Conservation (phyloP, 352 stramenopile genomes). For the Porosira glacialis region DNA sequence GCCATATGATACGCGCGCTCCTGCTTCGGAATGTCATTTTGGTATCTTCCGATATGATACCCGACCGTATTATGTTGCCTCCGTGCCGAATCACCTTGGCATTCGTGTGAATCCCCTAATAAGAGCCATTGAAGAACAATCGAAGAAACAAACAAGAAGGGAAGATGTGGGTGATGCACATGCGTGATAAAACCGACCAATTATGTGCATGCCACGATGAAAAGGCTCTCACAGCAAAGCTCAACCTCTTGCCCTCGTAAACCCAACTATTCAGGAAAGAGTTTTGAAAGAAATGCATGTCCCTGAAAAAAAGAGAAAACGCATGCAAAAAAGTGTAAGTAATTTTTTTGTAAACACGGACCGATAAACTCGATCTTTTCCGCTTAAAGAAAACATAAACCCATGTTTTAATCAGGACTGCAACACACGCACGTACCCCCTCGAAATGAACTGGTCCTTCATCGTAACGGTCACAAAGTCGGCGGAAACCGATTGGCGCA, state of each 20-base stretch:
- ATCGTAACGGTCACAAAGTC: constrained; percentile 76
- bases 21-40: constrained; percentile 94
- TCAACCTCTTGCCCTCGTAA: constrained; percentile 72
- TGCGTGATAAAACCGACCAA: no score
- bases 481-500: constrained; percentile 58
- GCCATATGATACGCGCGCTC: constrained; percentile 93
- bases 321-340: no score
- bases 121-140: neutral
- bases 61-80: constrained; percentile 82
- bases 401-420: constrained; percentile 25
- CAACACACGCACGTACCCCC: constrained; percentile 37
- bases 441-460: constrained; percentile 81
- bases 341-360: no score
- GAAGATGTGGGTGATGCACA: neutral
- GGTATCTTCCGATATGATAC: constrained; percentile 91
- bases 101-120: constrained; percentile 43
- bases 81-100: constrained; percentile 84
- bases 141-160: neutral
- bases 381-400: no score
- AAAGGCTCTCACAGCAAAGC: no score
- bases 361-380: no score
- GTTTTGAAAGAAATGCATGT: constrained; percentile 75
- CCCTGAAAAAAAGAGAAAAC: constrained; percentile 4
- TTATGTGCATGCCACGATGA: no score
- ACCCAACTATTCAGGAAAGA: constrained; percentile 68